Evolutionary conservation across 164 flowering plant species (phyloP).

Genomic region (Vitis rotundifolia): DNA sequence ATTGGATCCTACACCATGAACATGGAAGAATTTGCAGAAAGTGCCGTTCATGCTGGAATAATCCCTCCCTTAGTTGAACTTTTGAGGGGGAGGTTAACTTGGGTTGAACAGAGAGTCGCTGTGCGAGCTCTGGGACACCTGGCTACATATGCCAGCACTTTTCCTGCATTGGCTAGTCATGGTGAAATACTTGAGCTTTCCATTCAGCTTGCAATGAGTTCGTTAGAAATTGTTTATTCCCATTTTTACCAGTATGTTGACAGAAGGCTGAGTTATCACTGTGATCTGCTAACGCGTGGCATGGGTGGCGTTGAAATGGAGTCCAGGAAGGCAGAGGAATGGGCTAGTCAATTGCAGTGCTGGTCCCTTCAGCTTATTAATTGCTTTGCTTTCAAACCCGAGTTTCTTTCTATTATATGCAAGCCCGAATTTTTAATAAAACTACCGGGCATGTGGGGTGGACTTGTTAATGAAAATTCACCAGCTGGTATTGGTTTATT

Average conservation of each 20-base stretch:
- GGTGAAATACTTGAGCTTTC: slow-evolving; percentile 94
- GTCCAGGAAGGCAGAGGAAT: slow-evolving; percentile 98
- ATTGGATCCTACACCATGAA: slow-evolving; percentile 99
- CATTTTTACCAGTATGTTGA: slow-evolving; percentile 89
- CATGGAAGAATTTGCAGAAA: slow-evolving; percentile 95
- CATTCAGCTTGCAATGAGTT: slow-evolving; percentile 91
- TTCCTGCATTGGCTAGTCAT: slow-evolving; percentile 78
- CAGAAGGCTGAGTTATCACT: slow-evolving; percentile 85
- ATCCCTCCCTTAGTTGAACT: slow-evolving; percentile 92
- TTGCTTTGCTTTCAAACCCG: slow-evolving; percentile 95
- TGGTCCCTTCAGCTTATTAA: slow-evolving; percentile 99
- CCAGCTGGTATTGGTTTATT: slow-evolving; percentile 97
- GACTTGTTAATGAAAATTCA: slow-evolving; percentile 96
- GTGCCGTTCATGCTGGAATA: slow-evolving; percentile 88
- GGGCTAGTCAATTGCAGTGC: slow-evolving; percentile 99
- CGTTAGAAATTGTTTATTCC: slow-evolving; percentile 89
- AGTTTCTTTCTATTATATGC: slow-evolving; percentile 89
- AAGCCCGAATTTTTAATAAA: slow-evolving; percentile 81
- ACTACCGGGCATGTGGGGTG: slow-evolving; percentile 99
- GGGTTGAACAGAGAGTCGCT: slow-evolving; percentile 99
- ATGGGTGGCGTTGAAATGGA: slow-evolving; percentile 99
- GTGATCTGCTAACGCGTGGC: slow-evolving; percentile 97
- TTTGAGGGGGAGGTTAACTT: slow-evolving; percentile 87
- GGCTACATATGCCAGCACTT: slow-evolving; percentile 89
- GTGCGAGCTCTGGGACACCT: slow-evolving; percentile 96